Evolutionary conservation across 768 basidiomycete species (phyloP).

Genomic region (Kondoa subrosea): DNA sequence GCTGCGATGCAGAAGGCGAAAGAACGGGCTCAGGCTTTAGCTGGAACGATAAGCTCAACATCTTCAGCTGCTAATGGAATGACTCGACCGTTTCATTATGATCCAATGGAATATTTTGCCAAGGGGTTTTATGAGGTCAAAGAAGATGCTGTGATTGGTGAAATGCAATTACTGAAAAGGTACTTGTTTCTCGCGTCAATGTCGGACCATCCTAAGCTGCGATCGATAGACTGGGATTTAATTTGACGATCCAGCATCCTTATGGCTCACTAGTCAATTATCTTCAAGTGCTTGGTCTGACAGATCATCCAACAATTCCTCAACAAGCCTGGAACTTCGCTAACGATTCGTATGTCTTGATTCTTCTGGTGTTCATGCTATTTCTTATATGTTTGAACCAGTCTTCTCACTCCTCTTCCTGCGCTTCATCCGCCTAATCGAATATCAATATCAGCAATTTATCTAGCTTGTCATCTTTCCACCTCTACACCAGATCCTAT

Average conservation of each 20-base stretch:
- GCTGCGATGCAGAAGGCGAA: constrained; percentile 7
- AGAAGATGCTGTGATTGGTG: constrained; percentile 78
- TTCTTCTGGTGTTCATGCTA: background rate
- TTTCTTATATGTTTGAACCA: constrained; percentile 30
- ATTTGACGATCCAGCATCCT: constrained; percentile 78
- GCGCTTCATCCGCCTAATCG: constrained; percentile 74
- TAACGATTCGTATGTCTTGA: constrained; percentile 72
- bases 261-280: constrained; percentile 93
- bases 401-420: constrained; percentile 84
- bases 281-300: constrained; percentile 71
- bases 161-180: constrained; percentile 94
- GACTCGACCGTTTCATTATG: constrained; percentile 34
- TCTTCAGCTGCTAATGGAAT: background rate
- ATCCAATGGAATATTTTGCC: constrained; percentile 76
- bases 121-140: constrained; percentile 83
- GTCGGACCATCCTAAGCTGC: background rate
- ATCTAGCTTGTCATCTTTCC: constrained; percentile 58
- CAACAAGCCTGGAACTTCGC: constrained; percentile 80
- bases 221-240: constrained; percentile 51
- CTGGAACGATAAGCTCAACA: background rate
- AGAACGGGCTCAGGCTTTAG: background rate
- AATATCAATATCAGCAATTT: constrained; percentile 75
- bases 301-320: constrained; percentile 51
- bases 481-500: constrained; percentile 34
- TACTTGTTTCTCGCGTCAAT: background rate